Conservation (phyloP, 768 basidiomycete genomes). For the Flagelloscypha sp. region DNA sequence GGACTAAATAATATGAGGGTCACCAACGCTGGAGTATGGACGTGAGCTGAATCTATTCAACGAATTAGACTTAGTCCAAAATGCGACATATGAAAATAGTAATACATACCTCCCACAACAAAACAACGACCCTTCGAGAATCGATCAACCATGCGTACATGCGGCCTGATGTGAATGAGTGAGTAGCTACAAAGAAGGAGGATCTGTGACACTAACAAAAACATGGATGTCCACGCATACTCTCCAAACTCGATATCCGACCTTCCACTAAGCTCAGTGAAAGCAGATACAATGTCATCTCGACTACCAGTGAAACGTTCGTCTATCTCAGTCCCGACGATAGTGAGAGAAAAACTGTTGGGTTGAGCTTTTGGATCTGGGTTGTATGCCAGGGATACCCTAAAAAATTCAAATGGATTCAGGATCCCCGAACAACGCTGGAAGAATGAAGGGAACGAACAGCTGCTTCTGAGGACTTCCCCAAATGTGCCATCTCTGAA, state of each 20-base stretch:
- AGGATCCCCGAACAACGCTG: not conserved
- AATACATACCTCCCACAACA: conserved; percentile 14
- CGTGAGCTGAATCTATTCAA: conserved; percentile 13
- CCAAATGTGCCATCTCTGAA: no score
- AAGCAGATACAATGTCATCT: conserved; percentile 2
- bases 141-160: conserved; percentile 16
- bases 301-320: not conserved
- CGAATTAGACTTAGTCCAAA: not conserved
- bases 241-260: conserved; percentile 9
- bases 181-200: not conserved
- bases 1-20: conserved; percentile 1
- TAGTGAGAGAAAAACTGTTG: conserved; percentile 11
- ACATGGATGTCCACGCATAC: conserved; percentile 12
- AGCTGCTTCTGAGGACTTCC: conserved; percentile 10
- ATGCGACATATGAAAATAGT: not conserved
- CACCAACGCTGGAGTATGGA: conserved; percentile 14
- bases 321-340: conserved; percentile 12
- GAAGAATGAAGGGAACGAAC: conserved; percentile 5
- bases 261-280: conserved; percentile 10
- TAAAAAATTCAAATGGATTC: not conserved
- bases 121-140: conserved; percentile 14
- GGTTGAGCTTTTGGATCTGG: conserved; percentile 4
- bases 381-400: conserved; percentile 13
- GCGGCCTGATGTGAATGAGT: conserved; percentile 5
- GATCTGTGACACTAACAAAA: conserved; percentile 5